Percentiles rank a stretch among this genome's conserved stretches.
phyloP scores from a whole-genome alignment of 208 protist species.

The Trypanosomatidae sp. region DNA sequence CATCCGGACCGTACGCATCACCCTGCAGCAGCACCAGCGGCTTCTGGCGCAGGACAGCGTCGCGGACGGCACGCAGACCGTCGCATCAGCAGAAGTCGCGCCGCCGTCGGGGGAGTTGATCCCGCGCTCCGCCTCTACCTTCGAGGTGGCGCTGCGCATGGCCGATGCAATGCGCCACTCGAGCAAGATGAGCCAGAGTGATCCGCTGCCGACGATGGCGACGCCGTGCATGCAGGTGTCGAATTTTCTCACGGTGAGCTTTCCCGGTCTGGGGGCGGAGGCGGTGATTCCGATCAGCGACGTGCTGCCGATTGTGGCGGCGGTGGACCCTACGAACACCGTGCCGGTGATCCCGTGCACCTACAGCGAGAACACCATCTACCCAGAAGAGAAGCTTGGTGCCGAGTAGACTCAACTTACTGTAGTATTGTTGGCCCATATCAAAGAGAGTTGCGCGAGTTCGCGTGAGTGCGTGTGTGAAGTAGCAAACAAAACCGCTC shows the following conservation, averaged over 20 bases:
- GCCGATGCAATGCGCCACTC: slow-evolving; percentile 8
- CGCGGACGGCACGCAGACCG: slow-evolving; percentile 3
- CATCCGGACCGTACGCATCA: slow-evolving; percentile 24
- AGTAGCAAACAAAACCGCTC: no score
- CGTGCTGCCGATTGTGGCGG: slow-evolving; percentile 20
- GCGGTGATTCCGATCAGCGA: slow-evolving; percentile 22
- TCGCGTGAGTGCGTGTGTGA: no score
- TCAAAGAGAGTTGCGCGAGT: no score
- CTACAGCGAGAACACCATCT: slow-evolving; percentile 19
- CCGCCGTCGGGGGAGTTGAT: slow-evolving; percentile 12
- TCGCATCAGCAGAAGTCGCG: slow-evolving; percentile 9
- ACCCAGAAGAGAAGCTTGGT: slow-evolving; percentile 25
- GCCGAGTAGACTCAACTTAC: no score
- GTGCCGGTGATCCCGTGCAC: slow-evolving; percentile 22
- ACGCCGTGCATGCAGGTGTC: slow-evolving; percentile 28
- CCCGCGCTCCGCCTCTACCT: not conserved
- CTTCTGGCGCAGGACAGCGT: slow-evolving; percentile 18
- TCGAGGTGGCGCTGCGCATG: slow-evolving; percentile 16
- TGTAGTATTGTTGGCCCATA: no score
- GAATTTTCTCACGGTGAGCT: slow-evolving; percentile 19
- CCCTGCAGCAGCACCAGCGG: slow-evolving; percentile 25
- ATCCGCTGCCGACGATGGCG: slow-evolving; percentile 24
- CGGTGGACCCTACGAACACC: slow-evolving; percentile 11
- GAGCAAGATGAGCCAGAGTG: not conserved
- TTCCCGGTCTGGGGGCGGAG: slow-evolving; percentile 18